Base-by-base conservation (phyloP, 2,329 filamentous ascomycete species). In the Coniochaeta sp. region DNA sequence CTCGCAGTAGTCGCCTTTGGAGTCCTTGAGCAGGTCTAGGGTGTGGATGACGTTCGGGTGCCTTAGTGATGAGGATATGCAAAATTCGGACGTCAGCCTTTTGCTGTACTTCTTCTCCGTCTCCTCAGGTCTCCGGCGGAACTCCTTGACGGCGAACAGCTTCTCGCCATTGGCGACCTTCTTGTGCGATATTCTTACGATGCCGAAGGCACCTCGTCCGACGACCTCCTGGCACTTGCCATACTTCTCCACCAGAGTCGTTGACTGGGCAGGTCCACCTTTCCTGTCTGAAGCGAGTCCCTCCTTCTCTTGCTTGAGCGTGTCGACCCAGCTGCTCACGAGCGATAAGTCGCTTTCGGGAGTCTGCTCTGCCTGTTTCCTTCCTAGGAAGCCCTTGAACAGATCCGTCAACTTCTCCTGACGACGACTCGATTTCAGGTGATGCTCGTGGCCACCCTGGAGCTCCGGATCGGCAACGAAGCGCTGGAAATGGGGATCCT, bases 41-140 rank as follows among this genome's bases (percentile, higher is more conserved):
- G 95, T 99, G 74, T 97, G 95, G 67, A 99, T 99, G 69, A 99
- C 91, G 71, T 99, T 99, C 16, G 95, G 93, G 72, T 99, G 95
- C 64, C 93, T 90, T 63, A 99, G 85, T 10, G 93, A 96, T 0
- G 93, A 98, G 1, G 95, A 98, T 67, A 99, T 98, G 77, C 95
- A 98, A 73, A 99, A 99, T 71, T 99, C 95, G 57, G 93, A 93
- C 1, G 95, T 98, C 58, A 99, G 82, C 28, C 95, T 89, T 74
- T 98, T 99, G 81, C 95, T 96, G 74, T 98, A 99, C 72, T 96
- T 96, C 78, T 96, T 96, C 67, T 93, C 88, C 16, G 91, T 96
- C 75, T 99, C 95, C 68, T 96, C 91, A 1, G 93, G 93, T 56
- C 93, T 86, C 65, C 93, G 89, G 61, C 93, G 91, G 77, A 99